Conservation (phyloP, 306 rosid species). For the Begonia fuchsioides region DNA sequence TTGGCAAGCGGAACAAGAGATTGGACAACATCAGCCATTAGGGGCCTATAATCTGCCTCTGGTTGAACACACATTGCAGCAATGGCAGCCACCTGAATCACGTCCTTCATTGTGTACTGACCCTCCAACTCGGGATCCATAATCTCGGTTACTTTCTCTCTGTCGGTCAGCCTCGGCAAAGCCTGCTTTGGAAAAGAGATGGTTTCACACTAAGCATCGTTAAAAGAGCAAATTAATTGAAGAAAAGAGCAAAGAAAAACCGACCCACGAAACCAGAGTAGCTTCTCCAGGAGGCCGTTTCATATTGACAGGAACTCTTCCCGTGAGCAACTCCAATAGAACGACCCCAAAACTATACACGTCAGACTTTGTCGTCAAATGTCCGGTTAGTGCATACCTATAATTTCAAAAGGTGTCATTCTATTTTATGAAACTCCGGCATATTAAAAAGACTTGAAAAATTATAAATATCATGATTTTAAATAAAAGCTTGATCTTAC, state of each 20-base stretch:
- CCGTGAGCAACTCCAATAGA: constrained; percentile 83
- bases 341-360: constrained; percentile 90
- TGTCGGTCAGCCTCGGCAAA: constrained; percentile 70
- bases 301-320: constrained; percentile 93
- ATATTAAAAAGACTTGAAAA: no score
- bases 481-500: constrained; percentile 31
- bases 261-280: constrained; percentile 86
- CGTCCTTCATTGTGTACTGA: constrained; percentile 84
- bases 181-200: constrained; percentile 29
- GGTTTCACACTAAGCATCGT: not conserved
- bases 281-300: constrained; percentile 85
- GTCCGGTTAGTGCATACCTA: constrained; percentile 96
- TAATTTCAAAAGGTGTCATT: no score
- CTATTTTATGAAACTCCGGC: no score
- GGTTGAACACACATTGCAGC: constrained; percentile 97
- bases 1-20: constrained; percentile 74
- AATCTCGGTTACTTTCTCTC: constrained; percentile 68
- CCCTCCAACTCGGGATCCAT: constrained; percentile 91
- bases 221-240: not conserved
- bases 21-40: constrained; percentile 96
- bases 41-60: constrained; percentile 87
- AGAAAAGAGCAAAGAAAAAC: constrained; percentile 10
- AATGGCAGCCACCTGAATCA: constrained; percentile 87
- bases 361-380: constrained; percentile 89
- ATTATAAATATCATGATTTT: not conserved